These are phyloP conservation scores for Nymphaea colorata DNA, from an alignment of 164 flowering plant genomes.

Conservation along the genomic window DNA sequence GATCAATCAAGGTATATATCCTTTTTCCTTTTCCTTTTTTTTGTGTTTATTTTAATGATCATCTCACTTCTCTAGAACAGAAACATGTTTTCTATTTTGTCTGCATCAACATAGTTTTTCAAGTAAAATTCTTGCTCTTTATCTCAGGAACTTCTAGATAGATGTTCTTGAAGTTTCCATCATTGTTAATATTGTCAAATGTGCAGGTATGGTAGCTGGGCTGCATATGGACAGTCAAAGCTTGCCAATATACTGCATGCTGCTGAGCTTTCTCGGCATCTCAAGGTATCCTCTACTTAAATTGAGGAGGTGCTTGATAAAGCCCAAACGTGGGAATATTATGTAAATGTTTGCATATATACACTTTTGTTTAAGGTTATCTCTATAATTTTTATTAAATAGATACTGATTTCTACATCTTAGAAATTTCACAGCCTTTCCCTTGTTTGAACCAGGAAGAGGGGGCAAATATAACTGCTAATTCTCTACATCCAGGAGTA, in stretches of 20 bases:
- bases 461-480: constrained; percentile 34
- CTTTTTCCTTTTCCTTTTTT: background rate
- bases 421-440: background rate
- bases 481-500: constrained; percentile 47
- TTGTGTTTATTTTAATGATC: too few species aligned
- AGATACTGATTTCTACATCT: too few species aligned
- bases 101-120: background rate
- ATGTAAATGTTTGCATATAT: too few species aligned
- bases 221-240: constrained; percentile 74
- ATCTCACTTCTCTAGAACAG: background rate
- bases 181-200: background rate
- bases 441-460: constrained; percentile 37
- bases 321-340: too few species aligned
- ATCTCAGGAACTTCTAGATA: background rate
- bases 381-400: too few species aligned
- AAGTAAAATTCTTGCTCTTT: background rate
- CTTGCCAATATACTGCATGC: constrained; percentile 74
- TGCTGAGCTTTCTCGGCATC: constrained; percentile 51
- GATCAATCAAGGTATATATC: constrained; percentile 36
- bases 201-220: constrained; percentile 28
- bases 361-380: too few species aligned
- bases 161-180: background rate
- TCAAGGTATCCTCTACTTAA: constrained; percentile 31
- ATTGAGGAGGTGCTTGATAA: too few species aligned
- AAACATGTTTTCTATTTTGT: background rate